Conservation (phyloP, 2,329 filamentous ascomycete genomes). For the Dactylellina drechsleri region DNA sequence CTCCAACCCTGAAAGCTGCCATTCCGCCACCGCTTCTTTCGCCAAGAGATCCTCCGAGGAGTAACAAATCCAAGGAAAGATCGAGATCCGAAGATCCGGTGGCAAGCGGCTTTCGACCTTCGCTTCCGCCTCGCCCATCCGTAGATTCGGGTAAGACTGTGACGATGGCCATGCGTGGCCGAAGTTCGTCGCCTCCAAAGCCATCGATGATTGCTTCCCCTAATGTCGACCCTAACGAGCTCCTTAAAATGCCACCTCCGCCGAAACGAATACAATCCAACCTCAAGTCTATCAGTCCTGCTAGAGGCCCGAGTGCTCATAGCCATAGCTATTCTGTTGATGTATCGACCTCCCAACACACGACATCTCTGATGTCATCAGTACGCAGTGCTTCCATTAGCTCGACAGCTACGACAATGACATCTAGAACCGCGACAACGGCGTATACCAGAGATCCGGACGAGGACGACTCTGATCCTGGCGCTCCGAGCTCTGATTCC, state of each 20-base stretch:
- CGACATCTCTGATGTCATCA: conserved; percentile 34
- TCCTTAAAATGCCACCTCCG: conserved; percentile 57
- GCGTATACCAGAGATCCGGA: conserved; percentile 51
- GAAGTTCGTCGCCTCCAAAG: conserved; percentile 57
- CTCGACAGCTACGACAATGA: conserved; percentile 34
- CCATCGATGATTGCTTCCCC: conserved; percentile 44
- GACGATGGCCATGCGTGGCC: conserved; percentile 52
- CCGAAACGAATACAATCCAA: conserved; percentile 55
- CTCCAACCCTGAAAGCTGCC: conserved; percentile 59
- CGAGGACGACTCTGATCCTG: conserved; percentile 67
- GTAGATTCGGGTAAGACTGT: conserved; percentile 29
- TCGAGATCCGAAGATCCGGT: conserved; percentile 38
- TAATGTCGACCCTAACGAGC: conserved; percentile 44
- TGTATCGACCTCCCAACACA: conserved; percentile 9
- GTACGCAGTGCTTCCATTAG: conserved; percentile 41
- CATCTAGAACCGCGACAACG: conserved; percentile 33
- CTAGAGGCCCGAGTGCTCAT: conserved; percentile 31
- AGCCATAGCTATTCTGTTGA: conserved; percentile 35
- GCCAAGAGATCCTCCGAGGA: conserved; percentile 16
- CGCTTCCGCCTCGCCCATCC: conserved; percentile 47
- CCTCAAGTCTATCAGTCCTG: conserved; percentile 40
- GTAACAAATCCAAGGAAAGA: conserved; percentile 17
- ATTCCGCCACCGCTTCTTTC: conserved; percentile 35
- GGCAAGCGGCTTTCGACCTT: conserved; percentile 30
- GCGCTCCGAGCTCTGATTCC: conserved; percentile 66